Evolutionary conservation across 169 alveolate species (phyloP).

Genomic region (Theileria sp.): DNA sequence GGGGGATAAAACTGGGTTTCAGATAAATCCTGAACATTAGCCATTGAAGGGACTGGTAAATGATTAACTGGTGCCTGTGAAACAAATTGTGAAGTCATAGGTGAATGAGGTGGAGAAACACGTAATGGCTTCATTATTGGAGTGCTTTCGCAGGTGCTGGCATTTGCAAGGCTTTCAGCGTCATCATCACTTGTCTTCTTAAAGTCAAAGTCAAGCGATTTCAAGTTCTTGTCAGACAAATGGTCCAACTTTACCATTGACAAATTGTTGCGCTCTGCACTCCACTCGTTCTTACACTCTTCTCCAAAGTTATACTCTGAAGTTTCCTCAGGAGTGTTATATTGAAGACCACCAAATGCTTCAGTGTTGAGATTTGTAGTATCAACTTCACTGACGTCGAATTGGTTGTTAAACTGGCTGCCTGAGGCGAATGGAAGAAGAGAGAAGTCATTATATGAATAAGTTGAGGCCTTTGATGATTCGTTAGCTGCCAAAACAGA

Average conservation of each 20-base stretch:
- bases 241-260: neutral
- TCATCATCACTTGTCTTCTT: slow-evolving; percentile 11
- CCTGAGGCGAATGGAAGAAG: neutral
- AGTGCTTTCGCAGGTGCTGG: slow-evolving; percentile 27
- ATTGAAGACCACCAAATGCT: neutral
- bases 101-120: neutral
- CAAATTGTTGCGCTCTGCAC: neutral
- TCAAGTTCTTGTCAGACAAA: neutral
- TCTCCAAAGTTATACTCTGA: neutral
- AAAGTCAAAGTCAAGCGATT: neutral
- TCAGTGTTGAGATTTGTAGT: neutral
- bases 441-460: neutral
- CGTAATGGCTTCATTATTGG: slow-evolving; percentile 23
- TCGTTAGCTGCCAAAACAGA: neutral
- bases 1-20: slow-evolving; percentile 5
- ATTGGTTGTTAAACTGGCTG: neutral
- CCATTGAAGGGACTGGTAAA: neutral
- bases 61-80: neutral
- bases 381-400: neutral
- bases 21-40: slow-evolving; percentile 9
- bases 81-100: neutral
- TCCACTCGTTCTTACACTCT: neutral
- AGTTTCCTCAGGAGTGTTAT: neutral
- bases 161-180: slow-evolving; percentile 12
- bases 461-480: neutral